Evolutionary conservation across 202 grass and related monocot genomes (phyloP).

Genomic region (Digitaria exilis): DNA sequence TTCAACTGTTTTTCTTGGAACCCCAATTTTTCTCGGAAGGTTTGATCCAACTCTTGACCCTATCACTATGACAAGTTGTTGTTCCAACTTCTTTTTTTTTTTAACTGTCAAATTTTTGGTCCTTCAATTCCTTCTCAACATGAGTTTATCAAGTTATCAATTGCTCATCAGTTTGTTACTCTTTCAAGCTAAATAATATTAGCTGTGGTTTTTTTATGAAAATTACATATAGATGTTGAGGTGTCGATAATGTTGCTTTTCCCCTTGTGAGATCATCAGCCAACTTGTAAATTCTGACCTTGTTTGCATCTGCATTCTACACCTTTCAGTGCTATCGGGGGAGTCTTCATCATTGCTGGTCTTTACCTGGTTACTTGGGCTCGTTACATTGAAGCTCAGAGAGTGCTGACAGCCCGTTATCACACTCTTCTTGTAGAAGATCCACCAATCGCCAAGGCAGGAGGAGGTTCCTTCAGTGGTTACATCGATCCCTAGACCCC

Average conservation of each 20-base stretch:
- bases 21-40: slow-evolving; percentile 88
- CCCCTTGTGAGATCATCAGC: background rate
- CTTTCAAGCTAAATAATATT: background rate
- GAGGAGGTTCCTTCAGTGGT: slow-evolving; percentile 41
- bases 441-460: slow-evolving; percentile 41
- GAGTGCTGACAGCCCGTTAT: slow-evolving; percentile 23
- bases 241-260: background rate
- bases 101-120: background rate
- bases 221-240: background rate
- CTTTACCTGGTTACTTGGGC: slow-evolving; percentile 90
- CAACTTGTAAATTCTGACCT: background rate
- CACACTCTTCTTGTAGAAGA: slow-evolving; percentile 56
- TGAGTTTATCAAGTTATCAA: background rate
- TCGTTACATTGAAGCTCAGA: slow-evolving; percentile 62
- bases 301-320: slow-evolving; percentile 6
- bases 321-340: slow-evolving; percentile 67
- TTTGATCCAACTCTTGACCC: slow-evolving; percentile 23
- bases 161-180: background rate
- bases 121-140: background rate
- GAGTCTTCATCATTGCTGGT: slow-evolving; percentile 77
- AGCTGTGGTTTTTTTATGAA: background rate
- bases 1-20: slow-evolving; percentile 93
- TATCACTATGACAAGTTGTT: background rate
- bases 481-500: slow-evolving; percentile 50
- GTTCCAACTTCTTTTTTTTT: background rate